Conservation (phyloP, 1,284 basidiomycete genomes). For the Malassezia japonica region DNA sequence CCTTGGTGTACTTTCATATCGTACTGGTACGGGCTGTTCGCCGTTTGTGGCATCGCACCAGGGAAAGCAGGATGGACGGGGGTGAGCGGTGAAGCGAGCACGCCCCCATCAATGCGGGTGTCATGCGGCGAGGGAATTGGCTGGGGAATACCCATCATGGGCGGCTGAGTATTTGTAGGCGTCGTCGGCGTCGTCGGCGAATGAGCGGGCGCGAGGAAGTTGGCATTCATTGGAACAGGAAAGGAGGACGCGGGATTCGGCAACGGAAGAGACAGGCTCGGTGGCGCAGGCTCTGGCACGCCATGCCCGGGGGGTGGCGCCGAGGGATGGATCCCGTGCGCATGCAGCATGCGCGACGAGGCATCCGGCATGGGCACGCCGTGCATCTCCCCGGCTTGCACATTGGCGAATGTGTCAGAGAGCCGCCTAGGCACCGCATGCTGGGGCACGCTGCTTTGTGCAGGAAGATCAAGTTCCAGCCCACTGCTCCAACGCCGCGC, state of each 20-base stretch:
- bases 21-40: too few relatives aligned
- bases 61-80: neutral
- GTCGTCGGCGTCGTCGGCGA: neutral
- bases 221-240: neutral
- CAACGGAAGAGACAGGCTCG: too few relatives aligned
- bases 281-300: too few relatives aligned
- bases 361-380: neutral
- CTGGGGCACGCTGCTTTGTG: neutral
- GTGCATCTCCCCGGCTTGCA: neutral
- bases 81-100: neutral
- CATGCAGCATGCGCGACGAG: neutral
- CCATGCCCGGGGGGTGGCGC: too few relatives aligned
- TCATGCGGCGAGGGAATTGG: neutral
- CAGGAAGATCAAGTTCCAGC: neutral
- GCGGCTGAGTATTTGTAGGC: neutral
- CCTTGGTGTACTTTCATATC: neutral
- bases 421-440: neutral
- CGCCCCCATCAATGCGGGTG: neutral
- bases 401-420: neutral
- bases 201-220: neutral
- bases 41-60: neutral
- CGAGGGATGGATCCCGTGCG: too few relatives aligned
- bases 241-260: neutral
- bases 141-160: neutral
- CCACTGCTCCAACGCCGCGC: constrained; percentile 6